Evolutionary conservation across 495 filamentous ascomycete genomes (phyloP).

Genomic region (Talaromyces borbonicus): DNA sequence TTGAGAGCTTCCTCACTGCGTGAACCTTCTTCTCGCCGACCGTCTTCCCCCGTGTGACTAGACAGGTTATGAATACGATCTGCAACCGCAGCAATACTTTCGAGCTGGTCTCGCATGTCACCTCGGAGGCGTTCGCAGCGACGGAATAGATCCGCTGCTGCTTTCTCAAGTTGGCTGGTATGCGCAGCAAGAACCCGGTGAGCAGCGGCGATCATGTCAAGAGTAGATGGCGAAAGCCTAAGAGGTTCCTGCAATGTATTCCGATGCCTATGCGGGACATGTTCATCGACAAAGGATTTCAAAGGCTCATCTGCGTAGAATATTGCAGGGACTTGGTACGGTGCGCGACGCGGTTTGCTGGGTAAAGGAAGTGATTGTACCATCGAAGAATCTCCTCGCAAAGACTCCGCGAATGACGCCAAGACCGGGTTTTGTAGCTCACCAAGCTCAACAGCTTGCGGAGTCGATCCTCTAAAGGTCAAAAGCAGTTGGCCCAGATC

Average conservation of each 20-base stretch:
- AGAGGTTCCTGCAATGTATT: constrained; percentile 59
- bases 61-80: constrained; percentile 55
- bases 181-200: constrained; percentile 67
- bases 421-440: constrained; percentile 36
- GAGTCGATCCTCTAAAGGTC: constrained; percentile 52
- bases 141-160: constrained; percentile 74
- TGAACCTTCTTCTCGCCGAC: constrained; percentile 28
- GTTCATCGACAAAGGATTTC: constrained; percentile 49
- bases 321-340: constrained; percentile 58
- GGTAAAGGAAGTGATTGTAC: constrained; percentile 15
- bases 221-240: constrained; percentile 61
- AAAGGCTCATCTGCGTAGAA: constrained; percentile 52
- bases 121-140: constrained; percentile 61
- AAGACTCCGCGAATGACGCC: constrained; percentile 20
- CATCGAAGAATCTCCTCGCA: constrained; percentile 18
- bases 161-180: constrained; percentile 59
- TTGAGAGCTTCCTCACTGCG: constrained; percentile 44
- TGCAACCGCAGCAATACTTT: constrained; percentile 55
- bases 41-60: constrained; percentile 47
- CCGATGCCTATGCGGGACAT: constrained; percentile 50
- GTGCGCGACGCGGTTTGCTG: constrained; percentile 36
- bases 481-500: constrained; percentile 74
- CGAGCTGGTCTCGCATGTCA: constrained; percentile 64
- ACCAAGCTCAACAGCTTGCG: constrained; percentile 59
- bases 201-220: constrained; percentile 64